Conservation (phyloP, 306 rosid genomes). For the Rosa rugosa region DNA sequence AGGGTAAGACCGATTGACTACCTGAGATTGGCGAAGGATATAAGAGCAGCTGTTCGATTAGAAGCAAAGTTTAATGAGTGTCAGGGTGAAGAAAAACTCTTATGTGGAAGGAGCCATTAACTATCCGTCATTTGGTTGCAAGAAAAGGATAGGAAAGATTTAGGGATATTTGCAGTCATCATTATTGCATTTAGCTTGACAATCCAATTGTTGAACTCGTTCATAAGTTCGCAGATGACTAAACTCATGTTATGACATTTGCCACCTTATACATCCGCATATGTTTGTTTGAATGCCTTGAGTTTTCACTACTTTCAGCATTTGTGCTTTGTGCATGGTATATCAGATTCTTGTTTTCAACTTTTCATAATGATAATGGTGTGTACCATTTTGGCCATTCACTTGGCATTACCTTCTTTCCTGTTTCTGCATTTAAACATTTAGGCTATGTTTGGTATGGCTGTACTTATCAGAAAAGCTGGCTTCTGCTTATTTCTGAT, state of each 20-base stretch:
- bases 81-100: slow-evolving; percentile 4
- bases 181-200: background rate
- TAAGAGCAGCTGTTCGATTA: slow-evolving; percentile 26
- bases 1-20: slow-evolving; percentile 62
- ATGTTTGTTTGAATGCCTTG: background rate
- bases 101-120: background rate
- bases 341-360: background rate
- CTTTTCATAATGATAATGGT: no score
- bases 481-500: no score
- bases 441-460: no score
- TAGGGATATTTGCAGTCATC: background rate
- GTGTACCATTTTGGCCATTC: no score
- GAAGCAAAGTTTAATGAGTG: slow-evolving; percentile 41
- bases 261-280: background rate
- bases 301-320: background rate
- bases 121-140: background rate
- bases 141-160: background rate
- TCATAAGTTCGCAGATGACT: background rate
- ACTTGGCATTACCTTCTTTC: no score
- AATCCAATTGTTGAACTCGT: background rate
- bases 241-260: background rate
- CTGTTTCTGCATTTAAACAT: no score
- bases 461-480: no score
- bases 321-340: background rate
- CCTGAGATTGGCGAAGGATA: slow-evolving; percentile 14